Conservation (phyloP, 202 grass and related monocot species). For the Carex sylvatica region DNA sequence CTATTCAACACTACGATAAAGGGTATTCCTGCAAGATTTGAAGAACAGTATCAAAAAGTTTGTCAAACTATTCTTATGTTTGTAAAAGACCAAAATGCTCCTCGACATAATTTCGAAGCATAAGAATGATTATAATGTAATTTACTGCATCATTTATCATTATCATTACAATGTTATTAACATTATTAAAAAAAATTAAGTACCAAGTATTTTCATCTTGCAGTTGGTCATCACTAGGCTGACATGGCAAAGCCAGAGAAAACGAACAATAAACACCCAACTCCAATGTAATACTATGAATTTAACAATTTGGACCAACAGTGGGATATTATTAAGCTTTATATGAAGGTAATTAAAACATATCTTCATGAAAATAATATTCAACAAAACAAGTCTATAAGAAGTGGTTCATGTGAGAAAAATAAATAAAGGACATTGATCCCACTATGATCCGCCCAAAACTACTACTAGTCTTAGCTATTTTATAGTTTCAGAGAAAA, state of each 20-base stretch:
- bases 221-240: not conserved
- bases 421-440: not conserved
- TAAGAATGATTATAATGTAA: not conserved
- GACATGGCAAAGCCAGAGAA: not conserved
- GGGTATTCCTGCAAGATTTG: not conserved
- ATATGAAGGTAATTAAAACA: not conserved
- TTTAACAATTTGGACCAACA: not conserved
- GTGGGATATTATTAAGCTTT: not conserved
- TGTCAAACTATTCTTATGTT: not conserved
- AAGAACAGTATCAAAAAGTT: not conserved
- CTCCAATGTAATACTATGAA: not conserved
- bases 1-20: not conserved
- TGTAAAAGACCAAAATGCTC: not conserved
- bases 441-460: no score
- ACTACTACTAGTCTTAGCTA: no score
- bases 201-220: not conserved
- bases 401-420: not conserved
- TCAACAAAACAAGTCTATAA: not conserved
- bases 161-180: not conserved
- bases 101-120: not conserved
- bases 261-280: not conserved
- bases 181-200: not conserved
- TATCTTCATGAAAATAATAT: not conserved
- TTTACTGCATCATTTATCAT: not conserved
- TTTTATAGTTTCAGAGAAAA: no score